Conservation (phyloP, 768 basidiomycete species). For the Amanita exitialis region DNA sequence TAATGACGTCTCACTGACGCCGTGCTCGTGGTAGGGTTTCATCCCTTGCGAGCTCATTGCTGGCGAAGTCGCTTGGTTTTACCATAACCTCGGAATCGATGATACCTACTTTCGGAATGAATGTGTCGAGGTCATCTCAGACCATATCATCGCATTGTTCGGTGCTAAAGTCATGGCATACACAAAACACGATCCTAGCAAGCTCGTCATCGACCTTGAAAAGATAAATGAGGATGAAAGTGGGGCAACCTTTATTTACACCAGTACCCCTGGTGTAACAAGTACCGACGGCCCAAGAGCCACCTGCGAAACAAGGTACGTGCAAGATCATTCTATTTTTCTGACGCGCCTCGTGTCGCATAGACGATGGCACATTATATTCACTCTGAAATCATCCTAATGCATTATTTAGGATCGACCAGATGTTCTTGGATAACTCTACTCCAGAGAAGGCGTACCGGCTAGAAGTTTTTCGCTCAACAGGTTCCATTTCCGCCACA, state of each 20-base stretch:
- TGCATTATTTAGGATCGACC: constrained; percentile 61
- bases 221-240: constrained; percentile 73
- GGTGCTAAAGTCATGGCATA: constrained; percentile 90
- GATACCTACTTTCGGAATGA: constrained; percentile 88
- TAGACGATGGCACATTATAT: neutral
- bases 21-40: constrained; percentile 55
- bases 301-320: constrained; percentile 76
- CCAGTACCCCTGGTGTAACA: constrained; percentile 78
- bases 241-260: constrained; percentile 92
- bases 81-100: constrained; percentile 80
- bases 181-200: constrained; percentile 85
- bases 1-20: constrained; percentile 4
- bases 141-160: constrained; percentile 90
- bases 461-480: constrained; percentile 90
- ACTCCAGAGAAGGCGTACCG: constrained; percentile 75
- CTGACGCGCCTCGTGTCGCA: neutral
- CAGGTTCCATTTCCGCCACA: constrained; percentile 79
- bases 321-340: constrained; percentile 6
- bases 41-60: constrained; percentile 81
- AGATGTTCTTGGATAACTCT: constrained; percentile 78
- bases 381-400: constrained; percentile 7
- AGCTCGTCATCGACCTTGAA: constrained; percentile 93
- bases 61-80: constrained; percentile 96
- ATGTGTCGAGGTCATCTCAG: constrained; percentile 60
- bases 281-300: constrained; percentile 80